These are phyloP conservation scores for Pleurotus cornucopiae DNA, from an alignment of 768 basidiomycete genomes.

Conservation along the genomic window DNA sequence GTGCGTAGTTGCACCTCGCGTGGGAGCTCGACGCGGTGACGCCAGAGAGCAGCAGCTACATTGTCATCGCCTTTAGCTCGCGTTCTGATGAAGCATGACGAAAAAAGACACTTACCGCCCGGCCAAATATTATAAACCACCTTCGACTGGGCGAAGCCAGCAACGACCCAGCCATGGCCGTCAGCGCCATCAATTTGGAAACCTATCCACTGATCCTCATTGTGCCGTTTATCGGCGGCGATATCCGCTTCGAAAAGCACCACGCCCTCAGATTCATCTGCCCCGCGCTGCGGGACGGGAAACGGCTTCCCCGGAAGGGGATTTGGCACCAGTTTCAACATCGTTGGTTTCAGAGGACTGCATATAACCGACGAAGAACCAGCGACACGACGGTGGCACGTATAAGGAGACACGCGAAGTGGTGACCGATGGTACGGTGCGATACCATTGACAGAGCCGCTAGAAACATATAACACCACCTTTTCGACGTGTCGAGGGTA, in stretches of 20 bases:
- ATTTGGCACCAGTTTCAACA: slow-evolving; percentile 60
- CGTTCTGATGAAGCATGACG: too few species aligned
- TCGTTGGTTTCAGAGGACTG: slow-evolving; percentile 34
- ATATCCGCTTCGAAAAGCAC: slow-evolving; percentile 58
- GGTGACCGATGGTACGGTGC: slow-evolving; percentile 43
- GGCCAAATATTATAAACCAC: too few species aligned
- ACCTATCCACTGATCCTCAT: slow-evolving; percentile 39
- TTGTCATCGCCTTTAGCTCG: too few species aligned
- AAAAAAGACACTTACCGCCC: too few species aligned
- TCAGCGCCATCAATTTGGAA: slow-evolving; percentile 47
- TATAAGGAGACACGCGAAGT: slow-evolving; percentile 42
- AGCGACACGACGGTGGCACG: slow-evolving; percentile 32
- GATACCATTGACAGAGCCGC: slow-evolving; percentile 48
- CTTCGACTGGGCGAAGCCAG: slow-evolving; percentile 35
- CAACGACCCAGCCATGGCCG: slow-evolving; percentile 59
- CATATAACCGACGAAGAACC: slow-evolving; percentile 26
- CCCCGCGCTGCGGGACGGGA: slow-evolving; percentile 63
- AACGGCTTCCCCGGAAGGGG: slow-evolving; percentile 50
- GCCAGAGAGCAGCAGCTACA: too few species aligned
- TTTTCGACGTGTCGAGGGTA: slow-evolving; percentile 22
- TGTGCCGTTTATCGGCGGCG: slow-evolving; percentile 9
- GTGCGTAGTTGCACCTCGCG: slow-evolving; percentile 31
- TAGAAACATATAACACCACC: slow-evolving; percentile 57
- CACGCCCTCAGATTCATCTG: slow-evolving; percentile 72
- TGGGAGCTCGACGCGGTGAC: slow-evolving; percentile 8